phyloP scores from a whole-genome alignment of 1,284 basidiomycete species.

The Schizophyllum commune region DNA sequence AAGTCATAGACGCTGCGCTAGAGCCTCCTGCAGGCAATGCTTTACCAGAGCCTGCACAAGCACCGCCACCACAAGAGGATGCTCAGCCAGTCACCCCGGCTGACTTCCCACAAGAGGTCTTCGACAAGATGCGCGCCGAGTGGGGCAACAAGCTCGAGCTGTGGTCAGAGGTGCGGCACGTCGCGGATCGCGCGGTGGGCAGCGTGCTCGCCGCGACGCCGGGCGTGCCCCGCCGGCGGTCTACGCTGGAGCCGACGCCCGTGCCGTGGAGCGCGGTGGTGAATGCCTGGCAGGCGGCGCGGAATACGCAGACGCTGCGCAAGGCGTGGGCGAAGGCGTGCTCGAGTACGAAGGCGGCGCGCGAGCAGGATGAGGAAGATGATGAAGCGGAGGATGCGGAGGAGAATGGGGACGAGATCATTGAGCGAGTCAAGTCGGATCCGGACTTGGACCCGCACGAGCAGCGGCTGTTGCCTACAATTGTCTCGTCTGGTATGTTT shows the following conservation, averaged over 20 bases:
- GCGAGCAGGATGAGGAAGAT: slow-evolving; percentile 33
- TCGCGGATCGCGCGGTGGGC: slow-evolving; percentile 69
- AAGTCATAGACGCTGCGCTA: background rate
- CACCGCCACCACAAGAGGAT: slow-evolving; percentile 5
- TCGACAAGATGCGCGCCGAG: slow-evolving; percentile 54
- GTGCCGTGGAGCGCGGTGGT: slow-evolving; percentile 60
- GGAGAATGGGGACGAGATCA: slow-evolving; percentile 53
- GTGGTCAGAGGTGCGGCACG: slow-evolving; percentile 61
- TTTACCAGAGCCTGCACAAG: slow-evolving; percentile 2
- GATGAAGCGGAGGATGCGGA: slow-evolving; percentile 29
- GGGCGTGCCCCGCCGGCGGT: slow-evolving; percentile 19
- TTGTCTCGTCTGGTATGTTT: slow-evolving; percentile 68
- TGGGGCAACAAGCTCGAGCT: slow-evolving; percentile 63
- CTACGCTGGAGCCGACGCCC: slow-evolving; percentile 44
- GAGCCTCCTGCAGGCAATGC: background rate
- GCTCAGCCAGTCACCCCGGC: slow-evolving; percentile 9
- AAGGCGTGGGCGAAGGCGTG: slow-evolving; percentile 43
- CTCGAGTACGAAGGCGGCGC: slow-evolving; percentile 23
- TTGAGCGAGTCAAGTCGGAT: slow-evolving; percentile 70
- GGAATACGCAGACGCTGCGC: slow-evolving; percentile 39
- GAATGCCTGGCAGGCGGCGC: slow-evolving; percentile 49
- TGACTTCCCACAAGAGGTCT: slow-evolving; percentile 12
- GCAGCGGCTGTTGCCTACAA: slow-evolving; percentile 70
- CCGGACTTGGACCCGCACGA: slow-evolving; percentile 72
- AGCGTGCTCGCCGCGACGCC: slow-evolving; percentile 41